Conservation (phyloP, 2,329 filamentous ascomycete species). For the Trichoderma semiorbis region DNA sequence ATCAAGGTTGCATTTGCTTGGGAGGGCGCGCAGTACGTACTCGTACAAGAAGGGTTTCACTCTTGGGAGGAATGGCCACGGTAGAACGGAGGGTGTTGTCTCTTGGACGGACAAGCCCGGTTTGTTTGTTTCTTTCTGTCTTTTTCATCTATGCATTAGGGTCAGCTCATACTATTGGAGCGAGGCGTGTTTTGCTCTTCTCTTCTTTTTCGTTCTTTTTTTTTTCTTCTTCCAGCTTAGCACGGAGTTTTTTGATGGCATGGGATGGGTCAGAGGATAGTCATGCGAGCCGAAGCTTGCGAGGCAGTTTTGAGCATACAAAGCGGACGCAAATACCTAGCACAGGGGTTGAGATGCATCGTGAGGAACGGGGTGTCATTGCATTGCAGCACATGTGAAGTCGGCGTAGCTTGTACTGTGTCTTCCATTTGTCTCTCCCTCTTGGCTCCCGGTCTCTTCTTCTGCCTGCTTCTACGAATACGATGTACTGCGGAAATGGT, state of each 20-base stretch:
- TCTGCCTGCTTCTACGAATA: background rate
- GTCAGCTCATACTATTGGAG: background rate
- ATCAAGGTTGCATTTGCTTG: background rate
- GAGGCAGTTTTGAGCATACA: background rate
- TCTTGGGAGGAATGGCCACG: background rate
- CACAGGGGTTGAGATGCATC: constrained; percentile 6
- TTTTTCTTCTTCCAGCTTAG: background rate
- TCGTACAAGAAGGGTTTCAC: background rate
- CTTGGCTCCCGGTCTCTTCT: background rate
- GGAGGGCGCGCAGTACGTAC: background rate
- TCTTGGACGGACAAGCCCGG: background rate
- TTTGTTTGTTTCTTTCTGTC: background rate
- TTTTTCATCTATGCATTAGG: constrained; percentile 18
- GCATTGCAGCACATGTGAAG: background rate
- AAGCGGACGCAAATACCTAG: background rate
- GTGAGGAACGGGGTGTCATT: background rate
- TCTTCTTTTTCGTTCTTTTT: constrained; percentile 1
- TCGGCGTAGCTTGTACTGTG: background rate
- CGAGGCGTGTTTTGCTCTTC: background rate
- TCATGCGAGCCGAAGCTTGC: constrained; percentile 8
- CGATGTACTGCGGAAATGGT: background rate
- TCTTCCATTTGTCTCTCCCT: background rate
- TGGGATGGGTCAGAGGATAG: background rate
- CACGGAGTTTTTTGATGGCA: constrained; percentile 17
- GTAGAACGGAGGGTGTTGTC: background rate